A percentile compares a stretch with the other conserved stretches of the same genome.
Conservation (phyloP, 108 stramenopile species). For the Fistulifera pelliculosa region DNA sequence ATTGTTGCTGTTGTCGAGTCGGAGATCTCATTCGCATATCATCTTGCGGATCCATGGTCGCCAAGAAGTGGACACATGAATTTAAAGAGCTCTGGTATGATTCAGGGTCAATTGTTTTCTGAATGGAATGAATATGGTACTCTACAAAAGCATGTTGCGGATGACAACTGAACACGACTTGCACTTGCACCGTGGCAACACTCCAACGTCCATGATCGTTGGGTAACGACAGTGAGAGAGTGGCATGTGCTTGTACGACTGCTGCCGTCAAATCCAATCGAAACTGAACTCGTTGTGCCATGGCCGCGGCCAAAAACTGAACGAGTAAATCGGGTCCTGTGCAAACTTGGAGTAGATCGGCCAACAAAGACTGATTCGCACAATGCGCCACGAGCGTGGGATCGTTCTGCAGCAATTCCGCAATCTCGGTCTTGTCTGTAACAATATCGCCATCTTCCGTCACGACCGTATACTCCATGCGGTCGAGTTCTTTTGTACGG, state of each 20-base stretch:
- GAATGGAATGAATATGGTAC: background rate
- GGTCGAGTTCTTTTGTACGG: conserved; percentile 60
- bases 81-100: too few relatives aligned
- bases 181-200: conserved; percentile 20
- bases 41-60: background rate
- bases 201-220: conserved; percentile 18
- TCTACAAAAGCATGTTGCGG: conserved; percentile 10
- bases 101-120: background rate
- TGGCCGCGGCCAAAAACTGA: conserved; percentile 42
- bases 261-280: conserved; percentile 22
- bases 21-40: background rate
- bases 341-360: conserved; percentile 63
- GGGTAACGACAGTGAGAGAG: conserved; percentile 33
- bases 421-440: conserved; percentile 18
- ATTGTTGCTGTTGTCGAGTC: conserved; percentile 1
- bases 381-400: conserved; percentile 37
- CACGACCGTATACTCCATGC: conserved; percentile 69
- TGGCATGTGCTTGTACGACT: conserved; percentile 24
- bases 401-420: conserved; percentile 20
- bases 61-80: background rate
- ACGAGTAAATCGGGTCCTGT: conserved; percentile 37
- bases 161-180: conserved; percentile 19
- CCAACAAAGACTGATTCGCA: conserved; percentile 74
- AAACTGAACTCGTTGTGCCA: conserved; percentile 18
- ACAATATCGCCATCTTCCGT: conserved; percentile 6